Base-by-base conservation (phyloP, 345 rosid genomes). In the Erodium maritimum region DNA sequence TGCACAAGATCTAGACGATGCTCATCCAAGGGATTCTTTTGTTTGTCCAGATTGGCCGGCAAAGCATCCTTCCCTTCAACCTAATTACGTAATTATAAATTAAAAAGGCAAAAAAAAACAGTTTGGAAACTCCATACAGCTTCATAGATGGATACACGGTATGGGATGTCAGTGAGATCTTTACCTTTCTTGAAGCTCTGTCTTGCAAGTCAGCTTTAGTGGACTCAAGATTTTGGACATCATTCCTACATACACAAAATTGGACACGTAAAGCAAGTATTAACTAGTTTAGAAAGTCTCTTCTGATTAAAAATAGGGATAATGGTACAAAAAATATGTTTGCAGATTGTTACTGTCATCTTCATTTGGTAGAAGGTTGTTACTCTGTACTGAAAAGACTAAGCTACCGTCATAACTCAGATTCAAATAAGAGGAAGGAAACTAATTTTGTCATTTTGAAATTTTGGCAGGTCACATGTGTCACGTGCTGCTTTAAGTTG, bases 181-280 rank as follows among this genome's bases (percentile, higher is more conserved):
- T 42, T 66, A 87, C 99, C 91, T 93, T 95, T 67, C 79, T 83
- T 56, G 69, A 58, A 33, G 87, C 74, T 83, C 65, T 87, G 59
- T 60, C 69, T 74, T 82, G 82, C 79, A 93, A 77, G 37, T 83
- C 84, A 50, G 46, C 23, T 76, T 83, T 93, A 59, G 71, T 52
- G 23, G 77, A 79, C 79, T 89, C 86, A 4, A 93, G 95, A 71
- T 68, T 80, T 67, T 76, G 75, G 61, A 93, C 74, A 63, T 82
- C 95, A 71, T 59, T 69, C 69, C 99, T 93, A 63, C 65, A 37
- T 48, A 50, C 58, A 54, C 29, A 55, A 25, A n/a, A 13, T 54
- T 21, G 13, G 24, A 10, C 21, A 21, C 16, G n/a, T 23, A 20
- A 54, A 46, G 20, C 34, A 5, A 33, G 20, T 21, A 22, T 50